Base-by-base conservation (phyloP, 2,329 filamentous ascomycete genomes). In the Akanthomyces muscarius region DNA sequence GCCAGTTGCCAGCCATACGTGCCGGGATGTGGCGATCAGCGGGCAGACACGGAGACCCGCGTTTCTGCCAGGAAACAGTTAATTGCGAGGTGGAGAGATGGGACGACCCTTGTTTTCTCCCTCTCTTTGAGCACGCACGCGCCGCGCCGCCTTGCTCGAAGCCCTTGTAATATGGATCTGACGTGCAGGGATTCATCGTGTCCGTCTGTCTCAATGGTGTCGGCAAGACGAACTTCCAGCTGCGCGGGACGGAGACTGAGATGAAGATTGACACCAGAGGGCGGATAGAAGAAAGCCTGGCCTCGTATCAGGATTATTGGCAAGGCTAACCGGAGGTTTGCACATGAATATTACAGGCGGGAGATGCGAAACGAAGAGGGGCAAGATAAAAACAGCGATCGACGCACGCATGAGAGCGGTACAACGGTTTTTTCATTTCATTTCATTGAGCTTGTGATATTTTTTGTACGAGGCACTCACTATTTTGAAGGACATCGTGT, bases 111-210 rank as follows among this genome's bases (percentile, higher is more conserved):
- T 58, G 55, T 48, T 36, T 58, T 44, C 11, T 48, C n/a, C 36
- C 21, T 25, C 5, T 36, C n/a, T 45, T 2, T n/a, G 4, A 53
- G 30, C 51, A 53, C 36, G 25, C 23, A 14, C 33, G 6, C 25
- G 25, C 10, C 41, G 21, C 25, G 6, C 25, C 28, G 56, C 56
- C 45, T 50, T 28, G 44, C 23, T 41, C 33, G 13, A 42, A 23
- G 23, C 36, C 57, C 47, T 18, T 61, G 36, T 44, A 30, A 23
- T 50, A 51, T 60, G 57, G 48, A 60, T 52, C 57, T 60, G 47
- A 52, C 36, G 36, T 51, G 36, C 48, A 60, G 48, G 45, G 56
- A 38, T 47, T 47, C 28, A 7, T 47, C 28, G 13, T 47, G 54
- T 57, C 54, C 23, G 45, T 48, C 45, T 48, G 45, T 48, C 45